phyloP scores from a whole-genome alignment of 306 rosid species.

The Glycine tomentella region DNA sequence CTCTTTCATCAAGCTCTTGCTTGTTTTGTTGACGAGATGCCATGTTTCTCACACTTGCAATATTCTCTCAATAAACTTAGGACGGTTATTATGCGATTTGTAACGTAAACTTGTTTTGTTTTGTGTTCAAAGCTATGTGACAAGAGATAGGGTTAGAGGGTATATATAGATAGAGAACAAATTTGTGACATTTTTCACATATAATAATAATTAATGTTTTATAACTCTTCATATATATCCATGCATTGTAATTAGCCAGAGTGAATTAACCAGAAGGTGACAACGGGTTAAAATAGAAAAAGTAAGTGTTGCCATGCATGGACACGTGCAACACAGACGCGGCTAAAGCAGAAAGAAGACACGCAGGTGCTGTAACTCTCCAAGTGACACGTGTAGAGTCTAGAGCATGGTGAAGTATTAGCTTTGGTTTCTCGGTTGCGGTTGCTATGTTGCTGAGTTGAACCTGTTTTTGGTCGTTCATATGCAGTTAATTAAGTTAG shows the following conservation, averaged over 20 bases:
- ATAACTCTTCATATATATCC: too few species aligned
- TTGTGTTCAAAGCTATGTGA: not conserved
- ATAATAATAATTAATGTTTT: too few species aligned
- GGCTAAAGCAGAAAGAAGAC: slow-evolving; percentile 34
- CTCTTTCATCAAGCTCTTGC: slow-evolving; percentile 64
- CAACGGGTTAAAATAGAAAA: slow-evolving; percentile 41
- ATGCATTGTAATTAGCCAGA: not conserved
- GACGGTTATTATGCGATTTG: not conserved
- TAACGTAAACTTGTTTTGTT: not conserved
- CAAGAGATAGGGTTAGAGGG: not conserved
- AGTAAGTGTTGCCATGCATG: slow-evolving; percentile 12
- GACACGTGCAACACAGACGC: slow-evolving; percentile 46
- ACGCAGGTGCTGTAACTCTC: slow-evolving; percentile 29
- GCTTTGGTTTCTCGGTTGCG: not conserved
- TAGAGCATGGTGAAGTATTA: not conserved
- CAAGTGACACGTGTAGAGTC: slow-evolving; percentile 30
- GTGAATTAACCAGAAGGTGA: slow-evolving; percentile 39
- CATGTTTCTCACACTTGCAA: slow-evolving; percentile 43
- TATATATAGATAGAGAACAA: slow-evolving; percentile 46
- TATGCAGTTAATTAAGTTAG: too few species aligned
- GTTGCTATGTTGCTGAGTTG: too few species aligned
- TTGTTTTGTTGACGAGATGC: slow-evolving; percentile 54
- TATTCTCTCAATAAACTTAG: not conserved
- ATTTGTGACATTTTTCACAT: not conserved
- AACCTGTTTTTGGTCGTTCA: too few species aligned